Conservation (phyloP, 176 grass and related monocot species). For the Canna indica region DNA sequence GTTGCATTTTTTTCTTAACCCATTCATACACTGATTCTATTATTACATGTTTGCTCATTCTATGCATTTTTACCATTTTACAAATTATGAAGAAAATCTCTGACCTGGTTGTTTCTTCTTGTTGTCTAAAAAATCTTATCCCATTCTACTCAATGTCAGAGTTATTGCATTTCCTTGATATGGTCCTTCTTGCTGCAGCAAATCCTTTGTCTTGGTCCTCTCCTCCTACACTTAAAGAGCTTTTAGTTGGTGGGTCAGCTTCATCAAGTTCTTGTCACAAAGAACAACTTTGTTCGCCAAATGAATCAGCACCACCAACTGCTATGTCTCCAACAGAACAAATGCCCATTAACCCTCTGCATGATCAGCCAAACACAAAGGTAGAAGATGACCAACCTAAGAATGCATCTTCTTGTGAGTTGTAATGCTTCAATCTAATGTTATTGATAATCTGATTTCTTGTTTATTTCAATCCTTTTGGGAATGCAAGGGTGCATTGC, state of each 20-base stretch:
- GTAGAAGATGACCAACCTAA: constrained; percentile 1
- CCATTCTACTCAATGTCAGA: too few species aligned
- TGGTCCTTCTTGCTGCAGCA: background rate
- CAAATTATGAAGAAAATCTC: background rate
- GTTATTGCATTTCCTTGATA: background rate
- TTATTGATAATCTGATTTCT: background rate
- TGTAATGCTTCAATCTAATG: background rate
- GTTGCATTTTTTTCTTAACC: too few species aligned
- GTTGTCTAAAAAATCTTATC: background rate
- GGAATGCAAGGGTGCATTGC: background rate
- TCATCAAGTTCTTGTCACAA: background rate
- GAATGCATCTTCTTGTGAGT: background rate
- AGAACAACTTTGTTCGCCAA: background rate
- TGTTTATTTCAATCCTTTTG: background rate
- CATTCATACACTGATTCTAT: background rate
- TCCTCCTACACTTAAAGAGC: background rate
- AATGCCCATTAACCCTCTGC: background rate
- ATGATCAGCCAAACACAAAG: background rate
- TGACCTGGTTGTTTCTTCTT: background rate
- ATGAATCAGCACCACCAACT: background rate
- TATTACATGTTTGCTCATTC: background rate
- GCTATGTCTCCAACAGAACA: background rate
- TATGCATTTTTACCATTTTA: background rate
- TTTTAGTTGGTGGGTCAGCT: background rate
- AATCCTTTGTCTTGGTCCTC: background rate